Base-by-base conservation (phyloP, 352 stramenopile species). In the Paralagenidium karlingii region DNA sequence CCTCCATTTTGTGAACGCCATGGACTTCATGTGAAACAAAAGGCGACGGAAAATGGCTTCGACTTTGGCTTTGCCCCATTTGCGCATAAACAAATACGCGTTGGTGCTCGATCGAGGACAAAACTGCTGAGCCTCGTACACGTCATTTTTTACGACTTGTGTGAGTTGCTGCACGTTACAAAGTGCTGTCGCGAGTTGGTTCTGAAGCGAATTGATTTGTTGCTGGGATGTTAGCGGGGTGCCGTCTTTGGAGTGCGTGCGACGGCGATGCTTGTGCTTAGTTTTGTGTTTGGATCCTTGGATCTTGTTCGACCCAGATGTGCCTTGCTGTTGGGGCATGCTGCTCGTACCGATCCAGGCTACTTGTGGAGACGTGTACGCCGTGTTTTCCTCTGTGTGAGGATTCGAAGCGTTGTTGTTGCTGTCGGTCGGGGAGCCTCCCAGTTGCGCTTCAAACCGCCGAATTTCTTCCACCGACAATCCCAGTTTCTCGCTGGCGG, bases 1-100 rank as follows among this genome's bases (percentile, higher is more conserved):
- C 18, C 60, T 65, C 67, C 65, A 90, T n/a, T 65, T 56, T 25
- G 57, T 47, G 27, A 87, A 75, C 4, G 73, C 76, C 3, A 82
- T 43, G 21, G 60, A 64, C 25, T 87, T 60, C 10, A 82, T 47
- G 32, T 81, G 79, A 39, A 64, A 83, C 3, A 87, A 44, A 25
- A 90, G 47, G 1, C 68, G 55, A 1, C 69, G 67, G 45, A 85
- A 85, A 13, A 87, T 82, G 39, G 56, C 63, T 34, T 87, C 69
- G 11, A 86, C 63, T 42, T 87, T 90, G 25, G 83, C 68, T 18
- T 63, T 54, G 0, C 76, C 76, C 76, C 76, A 90, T 2, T 36
- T 36, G 16, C 22, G 30, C 30, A 36, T 36, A n/a, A n/a, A n/a
- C n/a, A n/a, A n/a, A n/a, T n/a, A n/a, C n/a, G n/a, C n/a, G n/a